These are phyloP conservation scores for Citrullus amarus DNA, from an alignment of 306 rosid genomes.

Conservation along the genomic window DNA sequence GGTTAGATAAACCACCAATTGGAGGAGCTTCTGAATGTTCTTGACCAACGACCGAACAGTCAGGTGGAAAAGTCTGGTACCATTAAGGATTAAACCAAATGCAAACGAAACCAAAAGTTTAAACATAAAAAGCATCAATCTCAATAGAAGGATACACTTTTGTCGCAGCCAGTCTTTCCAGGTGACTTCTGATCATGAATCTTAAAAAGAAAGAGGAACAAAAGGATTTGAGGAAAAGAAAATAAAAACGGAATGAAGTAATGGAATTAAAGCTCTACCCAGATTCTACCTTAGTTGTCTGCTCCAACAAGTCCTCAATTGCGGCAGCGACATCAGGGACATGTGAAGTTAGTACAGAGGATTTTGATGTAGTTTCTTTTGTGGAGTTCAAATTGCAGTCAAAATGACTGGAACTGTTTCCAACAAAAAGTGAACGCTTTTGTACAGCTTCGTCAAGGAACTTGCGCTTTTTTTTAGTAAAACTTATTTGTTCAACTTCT, in stretches of 20 bases:
- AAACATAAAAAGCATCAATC: neutral
- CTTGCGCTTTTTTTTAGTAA: conserved; percentile 58
- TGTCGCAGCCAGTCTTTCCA: conserved; percentile 29
- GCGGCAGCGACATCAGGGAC: conserved; percentile 98
- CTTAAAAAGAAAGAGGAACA: conserved; percentile 24
- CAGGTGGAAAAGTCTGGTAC: conserved; percentile 51
- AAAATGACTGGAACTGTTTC: conserved; percentile 21
- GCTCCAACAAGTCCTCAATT: conserved; percentile 87
- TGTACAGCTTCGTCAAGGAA: conserved; percentile 37
- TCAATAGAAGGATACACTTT: neutral
- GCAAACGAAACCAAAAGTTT: conserved; percentile 9
- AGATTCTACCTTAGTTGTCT: conserved; percentile 75
- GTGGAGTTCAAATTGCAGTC: conserved; percentile 21
- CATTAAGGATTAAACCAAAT: conserved; percentile 37
- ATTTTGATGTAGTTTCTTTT: conserved; percentile 26
- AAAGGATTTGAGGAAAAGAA: conserved; percentile 18
- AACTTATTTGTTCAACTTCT: conserved; percentile 22
- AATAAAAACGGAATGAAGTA: neutral
- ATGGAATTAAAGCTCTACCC: conserved; percentile 15
- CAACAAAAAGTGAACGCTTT: conserved; percentile 23
- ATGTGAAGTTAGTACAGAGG: conserved; percentile 21
- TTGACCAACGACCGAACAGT: conserved; percentile 41
- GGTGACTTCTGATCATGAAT: conserved; percentile 74
- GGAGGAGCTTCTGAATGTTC: conserved; percentile 50
- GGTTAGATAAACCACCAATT: conserved; percentile 50